Percentiles rank a stretch among this genome's conserved stretches.
Evolutionary conservation across 768 basidiomycete species (phyloP).

Genomic region (Termitomyces sp.): DNA sequence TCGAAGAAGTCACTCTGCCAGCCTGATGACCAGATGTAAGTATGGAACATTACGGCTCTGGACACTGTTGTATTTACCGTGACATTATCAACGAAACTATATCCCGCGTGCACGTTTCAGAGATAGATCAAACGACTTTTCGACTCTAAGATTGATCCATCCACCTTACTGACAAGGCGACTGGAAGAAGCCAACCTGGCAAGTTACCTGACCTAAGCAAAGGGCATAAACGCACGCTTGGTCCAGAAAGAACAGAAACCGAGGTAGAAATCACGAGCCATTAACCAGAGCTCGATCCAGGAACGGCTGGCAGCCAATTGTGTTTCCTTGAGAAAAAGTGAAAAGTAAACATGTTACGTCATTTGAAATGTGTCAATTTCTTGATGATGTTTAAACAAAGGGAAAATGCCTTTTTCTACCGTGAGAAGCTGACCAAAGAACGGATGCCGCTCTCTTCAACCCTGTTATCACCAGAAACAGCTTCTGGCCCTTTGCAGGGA

Average conservation of each 20-base stretch:
- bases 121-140: background rate
- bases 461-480: no score
- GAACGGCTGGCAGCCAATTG: background rate
- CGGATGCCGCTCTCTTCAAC: no score
- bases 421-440: no score
- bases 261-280: constrained; percentile 4
- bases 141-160: background rate
- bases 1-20: background rate
- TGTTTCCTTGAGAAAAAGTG: no score
- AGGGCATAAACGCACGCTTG: background rate
- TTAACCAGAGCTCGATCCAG: background rate
- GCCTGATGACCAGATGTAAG: background rate
- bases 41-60: background rate
- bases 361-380: no score
- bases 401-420: no score
- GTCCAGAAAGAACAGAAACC: background rate
- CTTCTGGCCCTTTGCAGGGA: no score
- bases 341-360: no score
- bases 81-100: background rate
- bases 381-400: no score
- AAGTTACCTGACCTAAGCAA: background rate
- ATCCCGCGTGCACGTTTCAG: background rate
- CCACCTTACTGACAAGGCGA: background rate
- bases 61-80: background rate
- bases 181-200: background rate